Percentiles rank a stretch among this genome's conserved stretches.
These are phyloP conservation scores for Populus alba DNA, from an alignment of 345 rosid species.

Conservation along the genomic window DNA sequence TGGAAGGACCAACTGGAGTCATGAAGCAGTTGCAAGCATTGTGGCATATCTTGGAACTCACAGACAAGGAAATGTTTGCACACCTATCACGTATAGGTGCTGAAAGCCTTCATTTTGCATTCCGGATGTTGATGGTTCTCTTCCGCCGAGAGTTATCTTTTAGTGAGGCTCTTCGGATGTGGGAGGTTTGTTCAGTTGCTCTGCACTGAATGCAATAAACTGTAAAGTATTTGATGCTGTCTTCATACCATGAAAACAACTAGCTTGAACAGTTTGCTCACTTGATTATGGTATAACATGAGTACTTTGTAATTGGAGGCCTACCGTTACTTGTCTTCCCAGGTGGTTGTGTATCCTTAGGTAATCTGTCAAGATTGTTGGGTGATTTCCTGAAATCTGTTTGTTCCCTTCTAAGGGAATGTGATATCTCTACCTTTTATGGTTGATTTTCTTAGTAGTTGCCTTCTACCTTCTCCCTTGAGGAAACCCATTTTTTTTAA, in stretches of 20 bases:
- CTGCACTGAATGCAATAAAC: background rate
- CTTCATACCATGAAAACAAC: background rate
- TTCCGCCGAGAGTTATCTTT: slow-evolving; percentile 82
- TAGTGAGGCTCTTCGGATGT: slow-evolving; percentile 77
- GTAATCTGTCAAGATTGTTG: background rate
- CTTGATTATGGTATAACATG: background rate
- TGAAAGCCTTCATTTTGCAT: slow-evolving; percentile 97
- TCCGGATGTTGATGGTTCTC: slow-evolving; percentile 85
- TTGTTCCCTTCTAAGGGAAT: background rate
- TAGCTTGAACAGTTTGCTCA: background rate
- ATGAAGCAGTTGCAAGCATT: slow-evolving; percentile 80
- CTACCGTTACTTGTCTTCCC: background rate
- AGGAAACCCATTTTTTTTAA: too few relatives aligned
- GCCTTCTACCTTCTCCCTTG: too few relatives aligned
- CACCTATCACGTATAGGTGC: slow-evolving; percentile 81
- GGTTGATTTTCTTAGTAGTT: too few relatives aligned
- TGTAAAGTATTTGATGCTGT: background rate
- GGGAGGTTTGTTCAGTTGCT: slow-evolving; percentile 67
- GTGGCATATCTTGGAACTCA: slow-evolving; percentile 76
- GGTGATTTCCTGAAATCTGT: slow-evolving; percentile 8
- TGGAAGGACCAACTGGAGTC: slow-evolving; percentile 94
- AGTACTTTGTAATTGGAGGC: background rate
- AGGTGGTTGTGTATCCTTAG: background rate
- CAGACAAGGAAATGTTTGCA: slow-evolving; percentile 75
- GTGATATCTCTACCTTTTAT: background rate